A percentile compares a stretch with the other conserved stretches of the same genome.
phyloP scores from a whole-genome alignment of 306 rosid genomes.

The Hylodesmum podocarpum region DNA sequence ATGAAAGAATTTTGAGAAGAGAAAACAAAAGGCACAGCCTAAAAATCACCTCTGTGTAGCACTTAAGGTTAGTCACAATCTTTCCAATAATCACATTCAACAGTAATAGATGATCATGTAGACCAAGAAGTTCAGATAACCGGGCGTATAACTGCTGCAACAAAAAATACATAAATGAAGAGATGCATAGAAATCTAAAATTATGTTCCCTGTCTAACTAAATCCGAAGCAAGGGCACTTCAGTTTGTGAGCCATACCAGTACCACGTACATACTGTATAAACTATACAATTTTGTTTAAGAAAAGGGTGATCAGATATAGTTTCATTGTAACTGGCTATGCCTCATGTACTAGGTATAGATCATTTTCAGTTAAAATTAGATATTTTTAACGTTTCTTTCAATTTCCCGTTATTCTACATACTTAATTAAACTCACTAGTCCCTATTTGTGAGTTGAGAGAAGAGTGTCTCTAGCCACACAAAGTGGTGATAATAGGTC shows the following conservation, averaged over 20 bases:
- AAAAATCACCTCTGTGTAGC: slow-evolving; percentile 39
- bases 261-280: not conserved
- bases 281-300: not conserved
- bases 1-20: not conserved
- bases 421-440: not conserved
- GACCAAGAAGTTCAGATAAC: slow-evolving; percentile 55
- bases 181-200: not conserved
- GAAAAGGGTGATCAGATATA: not conserved
- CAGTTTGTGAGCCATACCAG: not conserved
- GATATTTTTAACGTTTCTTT: not conserved
- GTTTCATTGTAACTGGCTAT: not conserved
- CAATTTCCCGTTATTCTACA: not conserved
- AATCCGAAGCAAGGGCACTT: not conserved
- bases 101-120: slow-evolving; percentile 51
- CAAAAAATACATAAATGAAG: slow-evolving; percentile 27
- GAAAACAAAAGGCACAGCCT: not conserved
- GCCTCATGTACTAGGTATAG: not conserved
- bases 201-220: not conserved
- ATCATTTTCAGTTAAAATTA: not conserved
- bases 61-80: slow-evolving; percentile 53
- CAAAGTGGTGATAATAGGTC: not conserved
- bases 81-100: slow-evolving; percentile 52
- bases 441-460: not conserved
- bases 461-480: not conserved
- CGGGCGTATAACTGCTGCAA: slow-evolving; percentile 64